Base-by-base conservation (phyloP, 495 filamentous ascomycete genomes). In the Hypoxylon lenormandii region DNA sequence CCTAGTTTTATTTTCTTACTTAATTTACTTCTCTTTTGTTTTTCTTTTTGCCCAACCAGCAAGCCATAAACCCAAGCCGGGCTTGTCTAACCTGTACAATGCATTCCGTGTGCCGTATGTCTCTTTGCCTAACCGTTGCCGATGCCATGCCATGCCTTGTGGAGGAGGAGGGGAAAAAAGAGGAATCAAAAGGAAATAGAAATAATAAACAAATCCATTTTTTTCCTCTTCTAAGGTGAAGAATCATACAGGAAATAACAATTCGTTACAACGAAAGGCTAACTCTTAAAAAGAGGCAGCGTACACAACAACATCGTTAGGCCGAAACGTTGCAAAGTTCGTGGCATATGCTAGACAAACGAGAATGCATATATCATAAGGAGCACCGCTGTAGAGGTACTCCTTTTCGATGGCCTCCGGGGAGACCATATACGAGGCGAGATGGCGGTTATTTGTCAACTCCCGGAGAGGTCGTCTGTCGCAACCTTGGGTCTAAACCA, bases 61-160 rank as follows among this genome's bases (percentile, higher is more conserved):
- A 54, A 42, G 52, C 30, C 63, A 45, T 56, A 59, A 45, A 72
- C 59, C 59, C 19, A 48, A 68, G 58, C 54, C 64, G 5, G 42
- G n/a, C 60, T 38, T 66, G 56, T 72, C 64, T 72, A 72, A 72
- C 69, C 69, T 68, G 54, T 72, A 72, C 62, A 67, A 60, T 72
- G 69, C 69, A 72, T 45, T 49, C 57, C 68, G n/a, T 58, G 59
- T 66, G 58, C 62, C 61, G 15, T 66, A 52, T 66, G 61, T 55
- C 62, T 55, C 62, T 58, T 57, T 62, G 52, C 62, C 62, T 23
- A 53, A 52, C 62, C 62, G 8, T 47, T 70, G 52, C 67, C 62
- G 37, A 71, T 71, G 68, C 68, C 64, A 71, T 71, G 68, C 68
- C 64, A 60, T 72, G 55, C 64, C 51, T 40, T 50, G 11, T 52